Percentiles rank a stretch among this genome's conserved stretches.
phyloP scores from a whole-genome alignment of 2,329 filamentous ascomycete species.

The Alternaria metachromatica region DNA sequence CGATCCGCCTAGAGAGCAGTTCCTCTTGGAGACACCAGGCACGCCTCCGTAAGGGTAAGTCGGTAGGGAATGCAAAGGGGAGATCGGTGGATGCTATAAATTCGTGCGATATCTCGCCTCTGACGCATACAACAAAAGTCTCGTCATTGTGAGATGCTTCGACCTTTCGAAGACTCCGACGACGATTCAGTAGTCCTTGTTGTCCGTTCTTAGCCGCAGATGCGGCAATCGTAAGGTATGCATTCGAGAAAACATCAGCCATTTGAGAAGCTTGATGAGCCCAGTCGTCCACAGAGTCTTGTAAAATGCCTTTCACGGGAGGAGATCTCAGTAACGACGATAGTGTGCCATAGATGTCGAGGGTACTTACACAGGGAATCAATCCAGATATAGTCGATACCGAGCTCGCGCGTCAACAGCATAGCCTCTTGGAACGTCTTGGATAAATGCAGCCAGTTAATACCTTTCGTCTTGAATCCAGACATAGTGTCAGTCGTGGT shows the following conservation, averaged over 20 bases:
- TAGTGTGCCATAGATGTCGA: too few species aligned
- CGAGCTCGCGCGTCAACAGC: neutral
- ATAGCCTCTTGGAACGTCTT: neutral
- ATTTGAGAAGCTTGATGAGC: neutral
- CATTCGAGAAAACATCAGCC: neutral
- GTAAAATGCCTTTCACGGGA: neutral
- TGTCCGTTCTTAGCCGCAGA: neutral
- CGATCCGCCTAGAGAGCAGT: neutral
- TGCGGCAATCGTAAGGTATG: neutral
- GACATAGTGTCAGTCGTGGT: neutral
- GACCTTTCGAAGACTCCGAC: neutral
- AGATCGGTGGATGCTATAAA: too few species aligned
- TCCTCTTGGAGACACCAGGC: neutral
- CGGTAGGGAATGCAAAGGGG: too few species aligned
- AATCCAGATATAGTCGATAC: neutral
- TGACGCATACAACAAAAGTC: too few species aligned
- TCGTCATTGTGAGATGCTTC: too few species aligned
- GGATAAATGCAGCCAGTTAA: accelerated
- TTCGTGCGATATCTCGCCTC: too few species aligned
- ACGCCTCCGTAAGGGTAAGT: neutral
- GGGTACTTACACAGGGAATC: neutral
- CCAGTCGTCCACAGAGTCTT: neutral
- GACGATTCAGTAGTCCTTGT: neutral
- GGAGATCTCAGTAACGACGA: too few species aligned
- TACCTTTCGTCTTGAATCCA: too few species aligned